Evolutionary conservation across 148 eudicot genomes (phyloP), one percentile per base, ranked within the genome.

Genomic region (Simmondsia chinensis): DNA sequence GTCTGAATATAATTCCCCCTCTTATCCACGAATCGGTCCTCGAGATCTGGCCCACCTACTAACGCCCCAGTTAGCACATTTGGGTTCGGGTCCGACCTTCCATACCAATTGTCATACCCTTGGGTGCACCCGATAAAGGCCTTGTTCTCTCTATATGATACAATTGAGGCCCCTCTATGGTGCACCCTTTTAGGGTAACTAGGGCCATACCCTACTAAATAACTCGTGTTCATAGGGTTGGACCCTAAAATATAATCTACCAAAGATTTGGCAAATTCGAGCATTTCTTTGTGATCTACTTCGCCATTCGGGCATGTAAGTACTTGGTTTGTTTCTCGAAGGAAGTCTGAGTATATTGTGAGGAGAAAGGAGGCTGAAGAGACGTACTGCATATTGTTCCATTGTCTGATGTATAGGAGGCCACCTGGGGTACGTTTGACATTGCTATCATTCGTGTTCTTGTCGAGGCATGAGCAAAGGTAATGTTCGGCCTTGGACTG

Each of bases 371-470:
- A 10, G 0, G 93, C 82, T 0, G 77, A 66, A 1, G 97, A 67
- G 13, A 81, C 97, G 25, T 91, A 91, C 37, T 91, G 97, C 93
- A 91, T 78, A 64, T 91, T 91, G 82, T 91, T 91, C 97, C 97
- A 85, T 63, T 71, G 75, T 11, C 95, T 58, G 9, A 77, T 44
- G 71, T 60, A 79, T 31, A 85, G 39, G 13, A 91, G 82, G 2
- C 97, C 97, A 6, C 88, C 94, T 2, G 82, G 80, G 56, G 88
- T 91, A n/a, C 74, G 87, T 7, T 54, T 61, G 0, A 79, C 73
- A 19, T 82, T 77, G 52, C 63, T 74, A 24, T 48, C 64, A 15
- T 58, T n/a, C n/a, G n/a, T 71, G 80, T 81, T 89, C 45, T 47
- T 72, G 64, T 66, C 60, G 9, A 89, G 69, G 51, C 82, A 73